Conservation (phyloP, 1,139 yeast species). For the Candida freyschussii region DNA sequence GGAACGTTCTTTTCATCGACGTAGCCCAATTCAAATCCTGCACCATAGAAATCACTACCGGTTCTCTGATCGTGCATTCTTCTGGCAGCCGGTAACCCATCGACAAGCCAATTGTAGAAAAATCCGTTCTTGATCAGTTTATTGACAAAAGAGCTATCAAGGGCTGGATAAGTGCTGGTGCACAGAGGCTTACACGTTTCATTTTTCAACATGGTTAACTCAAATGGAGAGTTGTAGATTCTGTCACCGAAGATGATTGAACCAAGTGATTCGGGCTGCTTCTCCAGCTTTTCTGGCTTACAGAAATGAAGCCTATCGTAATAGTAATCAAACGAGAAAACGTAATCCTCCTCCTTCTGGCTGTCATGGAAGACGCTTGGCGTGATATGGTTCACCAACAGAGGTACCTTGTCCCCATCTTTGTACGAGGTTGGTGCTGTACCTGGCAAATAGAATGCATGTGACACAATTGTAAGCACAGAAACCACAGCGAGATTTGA, state of each 20-base stretch:
- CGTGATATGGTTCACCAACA: conserved; percentile 84
- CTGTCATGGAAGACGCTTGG: conserved; percentile 54
- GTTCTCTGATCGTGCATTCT: conserved; percentile 51
- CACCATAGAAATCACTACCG: conserved; percentile 58
- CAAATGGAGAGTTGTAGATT: conserved; percentile 87
- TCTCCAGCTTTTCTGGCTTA: conserved; percentile 52
- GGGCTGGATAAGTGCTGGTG: conserved; percentile 47
- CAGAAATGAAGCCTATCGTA: conserved; percentile 83
- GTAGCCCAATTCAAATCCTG: conserved; percentile 80
- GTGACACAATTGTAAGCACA: conserved; percentile 6
- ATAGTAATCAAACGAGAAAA: conserved; percentile 82
- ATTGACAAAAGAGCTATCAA: conserved; percentile 71
- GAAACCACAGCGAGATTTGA: conserved; percentile 6
- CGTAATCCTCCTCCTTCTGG: conserved; percentile 40
- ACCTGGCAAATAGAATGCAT: conserved; percentile 86
- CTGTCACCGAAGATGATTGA: conserved; percentile 93
- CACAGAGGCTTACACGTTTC: conserved; percentile 66
- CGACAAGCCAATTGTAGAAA: conserved; percentile 87
- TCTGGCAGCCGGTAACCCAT: conserved; percentile 90
- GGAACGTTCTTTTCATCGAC: conserved; percentile 45
- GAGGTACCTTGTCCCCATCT: conserved; percentile 65
- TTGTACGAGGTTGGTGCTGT: conserved; percentile 89
- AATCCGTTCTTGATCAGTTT: conserved; percentile 78
- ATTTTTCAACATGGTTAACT: conserved; percentile 70
- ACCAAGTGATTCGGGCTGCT: conserved; percentile 88